Base-by-base conservation (phyloP, 2,329 filamentous ascomycete genomes). In the Clonostachys chloroleuca region DNA sequence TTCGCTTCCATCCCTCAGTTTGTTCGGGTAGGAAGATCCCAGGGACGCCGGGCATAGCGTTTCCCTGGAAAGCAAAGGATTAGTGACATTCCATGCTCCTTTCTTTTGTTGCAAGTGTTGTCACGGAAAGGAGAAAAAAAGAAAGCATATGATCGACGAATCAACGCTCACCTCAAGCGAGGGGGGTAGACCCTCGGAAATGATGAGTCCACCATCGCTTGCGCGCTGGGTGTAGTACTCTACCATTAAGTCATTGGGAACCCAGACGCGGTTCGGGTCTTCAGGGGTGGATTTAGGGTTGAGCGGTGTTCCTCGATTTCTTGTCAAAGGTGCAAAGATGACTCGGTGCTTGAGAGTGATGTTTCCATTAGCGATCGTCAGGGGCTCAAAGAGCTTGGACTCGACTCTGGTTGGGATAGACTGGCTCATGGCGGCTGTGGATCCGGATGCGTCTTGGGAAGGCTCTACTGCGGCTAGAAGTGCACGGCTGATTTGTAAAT, bases 11-110 rank as follows among this genome's bases (percentile, higher is more conserved):
- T 0, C 70, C 77, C 1, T 69, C 69, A 42, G 79, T 69, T 53
- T 85, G 81, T 18, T 66, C 70, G 2, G 70, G 60, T 40, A 62
- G 74, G 54, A 71, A 84, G 54, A 87, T 77, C 2, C 80, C 81
- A 0, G 84, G 82, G 0, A 75, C 73, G 46, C 80, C 75, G 37
- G 64, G 55, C 53, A 62, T 63, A 6, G 56, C 62, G 33, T 63
- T 64, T 1, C 60, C 58, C 58, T 61, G 9, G 4, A 49, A 30
- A 30, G 24, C 9, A 30, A 30, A 30, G 24, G 10, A 10, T 30
- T 30, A 30, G 37, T 5, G 37, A 16, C 42, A 45, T 20, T 35
- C 36, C 12, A 45, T 30, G 12, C 16, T 14, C 24, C 24, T 30
- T 30, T 30, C 24, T 30, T 30, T 30, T 30, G 24, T 30, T 30